These are phyloP conservation scores for Volvox africanus DNA, from an alignment of 139 green algal species.

Conservation along the genomic window DNA sequence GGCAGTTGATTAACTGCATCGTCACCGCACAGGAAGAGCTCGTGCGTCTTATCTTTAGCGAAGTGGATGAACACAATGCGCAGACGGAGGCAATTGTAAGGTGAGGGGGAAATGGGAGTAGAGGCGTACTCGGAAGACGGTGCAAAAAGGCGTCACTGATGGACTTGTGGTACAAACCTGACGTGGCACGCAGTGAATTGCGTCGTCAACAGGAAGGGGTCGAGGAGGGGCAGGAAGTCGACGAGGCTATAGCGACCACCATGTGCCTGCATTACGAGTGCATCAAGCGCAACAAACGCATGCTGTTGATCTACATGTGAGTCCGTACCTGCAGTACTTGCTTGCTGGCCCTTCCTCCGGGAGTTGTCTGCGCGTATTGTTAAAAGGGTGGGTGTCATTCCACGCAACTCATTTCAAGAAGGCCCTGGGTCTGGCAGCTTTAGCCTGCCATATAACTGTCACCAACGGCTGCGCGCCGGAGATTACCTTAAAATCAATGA, in stretches of 20 bases:
- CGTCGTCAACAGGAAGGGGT: slow-evolving; percentile 32
- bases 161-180: no score
- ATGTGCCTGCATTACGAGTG: slow-evolving; percentile 52
- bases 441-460: no score
- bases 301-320: slow-evolving; percentile 60
- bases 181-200: slow-evolving; percentile 18
- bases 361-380: no score
- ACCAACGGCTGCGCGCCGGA: no score
- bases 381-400: no score
- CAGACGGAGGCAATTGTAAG: slow-evolving; percentile 43
- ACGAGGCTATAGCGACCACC: slow-evolving; percentile 41
- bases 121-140: no score
- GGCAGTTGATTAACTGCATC: not conserved
- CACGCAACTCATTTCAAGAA: no score
- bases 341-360: no score
- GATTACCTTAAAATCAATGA: no score
- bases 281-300: slow-evolving; percentile 54
- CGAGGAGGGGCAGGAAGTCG: not conserved
- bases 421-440: no score
- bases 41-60: slow-evolving; percentile 46
- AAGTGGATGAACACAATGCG: slow-evolving; percentile 50
- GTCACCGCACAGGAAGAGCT: slow-evolving; percentile 49
- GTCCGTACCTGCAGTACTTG: not conserved
- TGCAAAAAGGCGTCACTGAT: no score
- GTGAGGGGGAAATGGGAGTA: slow-evolving; percentile 4